Evolutionary conservation across 768 basidiomycete species (phyloP).

Genomic region (Lepiota subincarnata): DNA sequence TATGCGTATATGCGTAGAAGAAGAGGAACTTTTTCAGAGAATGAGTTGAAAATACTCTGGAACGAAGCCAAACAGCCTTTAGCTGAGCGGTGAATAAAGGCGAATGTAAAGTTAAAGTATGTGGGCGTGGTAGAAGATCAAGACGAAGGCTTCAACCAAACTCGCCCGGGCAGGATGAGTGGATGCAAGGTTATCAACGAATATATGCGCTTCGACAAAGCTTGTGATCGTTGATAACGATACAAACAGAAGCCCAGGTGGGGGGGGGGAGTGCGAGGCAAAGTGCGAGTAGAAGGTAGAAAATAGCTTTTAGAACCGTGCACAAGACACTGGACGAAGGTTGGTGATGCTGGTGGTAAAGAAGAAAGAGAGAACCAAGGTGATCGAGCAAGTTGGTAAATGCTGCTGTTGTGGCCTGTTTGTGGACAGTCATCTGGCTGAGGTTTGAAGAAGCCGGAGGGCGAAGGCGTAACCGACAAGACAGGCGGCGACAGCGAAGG

Average conservation of each 20-base stretch:
- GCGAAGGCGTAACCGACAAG: conserved; percentile 9
- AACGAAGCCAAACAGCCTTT: conserved; percentile 6
- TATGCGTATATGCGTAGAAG: conserved; percentile 7
- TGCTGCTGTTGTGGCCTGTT: conserved; percentile 6
- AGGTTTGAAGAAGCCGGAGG: neutral
- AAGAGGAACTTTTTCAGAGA: neutral
- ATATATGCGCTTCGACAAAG: conserved; percentile 7
- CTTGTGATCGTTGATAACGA: neutral
- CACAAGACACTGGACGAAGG: neutral
- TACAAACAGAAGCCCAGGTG: neutral
- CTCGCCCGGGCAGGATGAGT: neutral
- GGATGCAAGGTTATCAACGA: neutral
- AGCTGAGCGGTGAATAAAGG: neutral
- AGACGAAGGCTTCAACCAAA: conserved; percentile 1
- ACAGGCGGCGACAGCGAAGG: conserved; percentile 12
- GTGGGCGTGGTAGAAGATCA: conserved; percentile 9
- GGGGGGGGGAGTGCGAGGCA: neutral
- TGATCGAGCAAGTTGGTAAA: neutral
- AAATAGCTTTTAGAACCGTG: conserved; percentile 9
- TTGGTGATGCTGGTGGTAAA: conserved; percentile 11
- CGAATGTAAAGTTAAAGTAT: conserved; percentile 1
- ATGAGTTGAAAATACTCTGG: neutral
- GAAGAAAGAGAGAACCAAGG: conserved; percentile 6
- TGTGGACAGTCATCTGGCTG: neutral
- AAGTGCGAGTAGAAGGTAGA: conserved; percentile 4